Evolutionary conservation across 108 stramenopile genomes (phyloP), one percentile per base, ranked within the genome.

Genomic region (Seminavis robusta): DNA sequence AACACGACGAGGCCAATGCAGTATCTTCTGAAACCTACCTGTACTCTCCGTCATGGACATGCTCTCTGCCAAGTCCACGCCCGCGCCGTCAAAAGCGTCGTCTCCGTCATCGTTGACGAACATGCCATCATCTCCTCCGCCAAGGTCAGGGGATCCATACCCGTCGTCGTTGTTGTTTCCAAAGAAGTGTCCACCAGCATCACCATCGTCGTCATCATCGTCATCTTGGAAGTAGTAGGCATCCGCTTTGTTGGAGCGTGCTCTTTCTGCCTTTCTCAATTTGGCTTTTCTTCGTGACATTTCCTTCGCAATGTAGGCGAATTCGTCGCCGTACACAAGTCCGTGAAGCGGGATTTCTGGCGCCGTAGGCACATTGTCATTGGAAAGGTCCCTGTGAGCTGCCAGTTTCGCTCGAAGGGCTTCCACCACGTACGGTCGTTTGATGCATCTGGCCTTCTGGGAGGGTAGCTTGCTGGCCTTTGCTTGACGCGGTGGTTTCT

Each of bases 261-360:
- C 56, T 39, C 49, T 33, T 31, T 57, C 59, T 36, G 52, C 51
- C 50, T 81, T 63, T 52, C 59, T 54, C 20, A 53, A 45, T 23
- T 58, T 38, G n/a, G 74, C 75, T 34, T 68, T 71, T 47, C 71
- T 46, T 68, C 77, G 79, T 3, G 80, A 65, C 36, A 74, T 71
- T 33, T 67, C 76, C 57, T 92, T 87, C 27, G 73, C 71, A 48
- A 94, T 60, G 59, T 95, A 91, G 0, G 79, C 66, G 59, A 97
- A 95, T 53, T 95, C 96, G 32, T 77, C 56, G 17, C 92, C 88
- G 59, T 74, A 94, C 0, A 69, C 74, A 30, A 79, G 36, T 24
- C 87, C 66, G 55, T 66, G 45, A 33, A 67, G 28, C 50, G 79
- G 45, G 57, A 83, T 51, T 44, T 47, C 41, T 30, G 77, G 41